phyloP scores from a whole-genome alignment of 2,329 filamentous ascomycete genomes.

The Nemania bipapillata region DNA sequence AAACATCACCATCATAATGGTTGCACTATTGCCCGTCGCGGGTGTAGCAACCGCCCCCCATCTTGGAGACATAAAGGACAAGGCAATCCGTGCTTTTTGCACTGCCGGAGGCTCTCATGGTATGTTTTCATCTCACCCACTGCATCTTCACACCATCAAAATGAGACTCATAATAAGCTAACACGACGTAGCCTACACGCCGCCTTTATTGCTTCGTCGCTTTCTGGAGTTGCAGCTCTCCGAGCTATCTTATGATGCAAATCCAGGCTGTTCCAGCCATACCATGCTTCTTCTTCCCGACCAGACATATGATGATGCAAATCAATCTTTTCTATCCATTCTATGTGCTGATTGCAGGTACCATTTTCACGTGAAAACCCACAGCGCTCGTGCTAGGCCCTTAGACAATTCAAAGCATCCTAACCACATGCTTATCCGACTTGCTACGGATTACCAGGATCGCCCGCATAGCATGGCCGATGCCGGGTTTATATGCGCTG shows the following conservation, averaged over 20 bases:
- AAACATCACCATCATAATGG: slow-evolving; percentile 15
- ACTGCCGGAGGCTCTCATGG: slow-evolving; percentile 19
- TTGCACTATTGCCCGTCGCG: not conserved
- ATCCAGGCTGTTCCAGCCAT: slow-evolving; percentile 41
- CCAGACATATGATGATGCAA: slow-evolving; percentile 37
- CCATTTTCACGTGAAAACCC: slow-evolving; percentile 48
- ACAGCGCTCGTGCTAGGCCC: slow-evolving; percentile 28
- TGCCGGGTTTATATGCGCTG: slow-evolving; percentile 46
- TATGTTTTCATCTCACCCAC: slow-evolving; percentile 15
- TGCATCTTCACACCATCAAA: not conserved
- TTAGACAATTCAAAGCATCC: slow-evolving; percentile 38
- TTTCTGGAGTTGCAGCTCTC: slow-evolving; percentile 43
- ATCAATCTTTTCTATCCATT: slow-evolving; percentile 43
- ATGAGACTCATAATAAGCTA: slow-evolving; percentile 13
- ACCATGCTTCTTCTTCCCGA: slow-evolving; percentile 43
- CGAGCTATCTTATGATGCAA: slow-evolving; percentile 34
- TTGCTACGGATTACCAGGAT: not conserved
- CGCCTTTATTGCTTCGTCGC: slow-evolving; percentile 45
- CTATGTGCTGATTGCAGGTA: slow-evolving; percentile 47
- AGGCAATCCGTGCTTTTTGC: slow-evolving; percentile 27
- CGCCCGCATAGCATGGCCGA: slow-evolving; percentile 29
- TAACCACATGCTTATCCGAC: slow-evolving; percentile 47
- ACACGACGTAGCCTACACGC: slow-evolving; percentile 45
- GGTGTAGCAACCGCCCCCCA: not conserved
- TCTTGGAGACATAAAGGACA: slow-evolving; percentile 7